These are phyloP conservation scores for Aspergillus unguis DNA, from an alignment of 2,329 filamentous ascomycete genomes.

Conservation along the genomic window DNA sequence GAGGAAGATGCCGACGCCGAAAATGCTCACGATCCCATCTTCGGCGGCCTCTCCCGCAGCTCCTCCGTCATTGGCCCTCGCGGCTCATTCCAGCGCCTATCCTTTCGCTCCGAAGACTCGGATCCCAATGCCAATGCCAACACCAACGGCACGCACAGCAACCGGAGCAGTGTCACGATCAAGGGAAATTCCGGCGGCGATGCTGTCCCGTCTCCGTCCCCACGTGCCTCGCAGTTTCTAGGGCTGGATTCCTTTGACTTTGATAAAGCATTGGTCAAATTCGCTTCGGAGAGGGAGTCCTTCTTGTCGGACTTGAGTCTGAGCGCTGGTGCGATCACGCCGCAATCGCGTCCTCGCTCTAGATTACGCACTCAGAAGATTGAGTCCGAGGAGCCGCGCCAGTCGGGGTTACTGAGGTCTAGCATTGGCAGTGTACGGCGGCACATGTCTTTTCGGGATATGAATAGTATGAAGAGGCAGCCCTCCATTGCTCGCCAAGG, in stretches of 20 bases:
- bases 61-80: conserved; percentile 33
- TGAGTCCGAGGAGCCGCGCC: conserved; percentile 64
- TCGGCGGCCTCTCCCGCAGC: conserved; percentile 38
- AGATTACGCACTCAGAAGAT: conserved; percentile 80
- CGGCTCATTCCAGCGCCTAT: conserved; percentile 43
- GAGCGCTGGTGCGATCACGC: conserved; percentile 74
- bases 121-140: conserved; percentile 40
- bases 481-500: conserved; percentile 71
- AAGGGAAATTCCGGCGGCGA: conserved; percentile 31
- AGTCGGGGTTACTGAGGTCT: conserved; percentile 49
- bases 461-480: conserved; percentile 91
- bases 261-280: conserved; percentile 87
- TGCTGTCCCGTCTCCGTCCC: conserved; percentile 19
- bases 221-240: conserved; percentile 33
- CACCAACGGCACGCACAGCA: conserved; percentile 54
- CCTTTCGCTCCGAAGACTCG: conserved; percentile 50
- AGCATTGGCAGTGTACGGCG: conserved; percentile 83
- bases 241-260: conserved; percentile 76
- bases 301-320: conserved; percentile 92
- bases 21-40: conserved; percentile 41
- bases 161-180: conserved; percentile 63
- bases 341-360: conserved; percentile 64
- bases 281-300: conserved; percentile 88
- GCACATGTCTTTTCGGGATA: conserved; percentile 88
- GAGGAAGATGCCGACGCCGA: conserved; percentile 59